Evolutionary conservation across 202 grass and related monocot genomes (phyloP).

Genomic region (Setaria italica): DNA sequence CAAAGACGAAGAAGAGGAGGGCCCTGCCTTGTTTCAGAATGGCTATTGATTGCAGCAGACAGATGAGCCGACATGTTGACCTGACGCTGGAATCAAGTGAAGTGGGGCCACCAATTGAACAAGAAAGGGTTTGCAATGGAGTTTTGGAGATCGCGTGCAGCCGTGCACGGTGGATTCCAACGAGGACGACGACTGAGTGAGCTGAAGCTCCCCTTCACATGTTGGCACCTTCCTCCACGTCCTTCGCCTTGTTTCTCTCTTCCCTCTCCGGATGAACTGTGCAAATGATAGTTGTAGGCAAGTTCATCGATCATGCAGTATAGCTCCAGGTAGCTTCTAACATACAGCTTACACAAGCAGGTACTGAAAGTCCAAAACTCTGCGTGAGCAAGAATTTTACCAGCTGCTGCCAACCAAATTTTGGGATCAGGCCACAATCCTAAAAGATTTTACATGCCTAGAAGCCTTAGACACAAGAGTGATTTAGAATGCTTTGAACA

Average conservation of each 20-base stretch:
- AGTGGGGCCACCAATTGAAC: not conserved
- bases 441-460: too few relatives aligned
- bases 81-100: not conserved
- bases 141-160: not conserved
- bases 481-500: too few relatives aligned
- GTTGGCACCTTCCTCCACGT: not conserved
- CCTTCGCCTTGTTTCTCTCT: not conserved
- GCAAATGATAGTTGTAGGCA: not conserved
- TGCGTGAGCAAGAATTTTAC: not conserved
- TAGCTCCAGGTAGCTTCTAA: not conserved
- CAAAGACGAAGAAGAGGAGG: not conserved
- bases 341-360: not conserved
- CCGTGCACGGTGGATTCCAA: not conserved
- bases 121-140: not conserved
- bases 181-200: not conserved
- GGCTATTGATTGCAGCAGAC: not conserved
- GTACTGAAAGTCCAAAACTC: not conserved
- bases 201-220: constrained; percentile 15
- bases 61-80: constrained; percentile 14
- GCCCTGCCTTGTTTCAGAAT: not conserved
- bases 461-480: too few relatives aligned
- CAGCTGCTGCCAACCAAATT: not conserved
- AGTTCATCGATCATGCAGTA: not conserved
- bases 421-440: too few relatives aligned
- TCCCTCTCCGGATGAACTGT: not conserved